These are phyloP conservation scores for Fragaria vesca DNA, from an alignment of 306 rosid genomes.

Conservation along the genomic window DNA sequence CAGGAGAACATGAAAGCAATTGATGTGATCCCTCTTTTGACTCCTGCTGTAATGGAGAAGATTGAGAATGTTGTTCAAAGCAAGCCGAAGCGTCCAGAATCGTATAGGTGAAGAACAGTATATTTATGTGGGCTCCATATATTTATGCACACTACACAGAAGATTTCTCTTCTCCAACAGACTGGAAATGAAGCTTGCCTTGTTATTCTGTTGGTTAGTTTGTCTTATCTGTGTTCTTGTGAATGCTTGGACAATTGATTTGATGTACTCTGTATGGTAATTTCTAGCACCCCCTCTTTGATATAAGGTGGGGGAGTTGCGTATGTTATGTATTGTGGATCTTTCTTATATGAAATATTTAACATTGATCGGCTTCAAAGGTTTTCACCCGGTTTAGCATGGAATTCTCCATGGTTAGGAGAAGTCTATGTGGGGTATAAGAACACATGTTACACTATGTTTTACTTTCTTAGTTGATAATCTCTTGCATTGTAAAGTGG, in stretches of 20 bases:
- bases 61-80: constrained; percentile 82
- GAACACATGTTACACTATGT: background rate
- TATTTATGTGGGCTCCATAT: constrained; percentile 15
- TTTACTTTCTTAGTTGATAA: background rate
- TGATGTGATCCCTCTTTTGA: constrained; percentile 72
- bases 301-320: background rate
- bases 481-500: background rate
- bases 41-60: constrained; percentile 92
- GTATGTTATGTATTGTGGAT: constrained; percentile 9
- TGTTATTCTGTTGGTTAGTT: background rate
- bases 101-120: constrained; percentile 49
- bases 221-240: constrained; percentile 3
- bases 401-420: background rate
- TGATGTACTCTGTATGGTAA: background rate
- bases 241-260: background rate
- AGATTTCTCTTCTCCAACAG: constrained; percentile 14
- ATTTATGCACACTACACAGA: constrained; percentile 30
- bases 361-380: background rate
- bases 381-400: background rate
- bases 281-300: background rate
- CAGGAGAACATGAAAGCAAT: constrained; percentile 97
- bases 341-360: background rate
- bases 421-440: background rate
- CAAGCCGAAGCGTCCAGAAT: constrained; percentile 94
- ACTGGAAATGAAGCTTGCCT: constrained; percentile 8